phyloP scores from a whole-genome alignment of 2,329 filamentous ascomycete genomes.

The Neonectria punicea region DNA sequence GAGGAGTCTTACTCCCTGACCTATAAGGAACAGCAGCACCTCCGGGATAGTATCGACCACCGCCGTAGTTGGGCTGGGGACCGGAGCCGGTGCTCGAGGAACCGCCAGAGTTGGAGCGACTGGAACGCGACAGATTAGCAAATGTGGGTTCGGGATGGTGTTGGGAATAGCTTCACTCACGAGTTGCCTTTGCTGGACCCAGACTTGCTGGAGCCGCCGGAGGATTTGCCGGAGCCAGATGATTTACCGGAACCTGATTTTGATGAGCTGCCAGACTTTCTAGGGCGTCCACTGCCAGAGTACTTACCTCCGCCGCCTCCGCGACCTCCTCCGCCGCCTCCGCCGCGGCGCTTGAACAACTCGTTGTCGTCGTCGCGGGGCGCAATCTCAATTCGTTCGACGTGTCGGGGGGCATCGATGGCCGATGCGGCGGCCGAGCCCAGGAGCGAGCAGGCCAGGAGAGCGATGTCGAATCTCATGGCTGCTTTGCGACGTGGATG shows the following conservation, averaged over 20 bases:
- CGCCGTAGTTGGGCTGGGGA: conserved; percentile 65
- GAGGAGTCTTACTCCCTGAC: conserved; percentile 62
- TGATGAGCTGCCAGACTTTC: conserved; percentile 36
- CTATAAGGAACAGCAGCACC: conserved; percentile 71
- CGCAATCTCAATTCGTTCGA: conserved; percentile 38
- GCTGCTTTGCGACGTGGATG: conserved; percentile 32
- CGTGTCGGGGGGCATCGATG: conserved; percentile 37
- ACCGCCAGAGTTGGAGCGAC: conserved; percentile 56
- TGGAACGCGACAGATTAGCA: conserved; percentile 9
- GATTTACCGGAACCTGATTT: conserved; percentile 24
- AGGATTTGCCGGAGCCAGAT: conserved; percentile 27
- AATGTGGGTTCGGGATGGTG: not conserved
- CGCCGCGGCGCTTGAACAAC: conserved; percentile 70
- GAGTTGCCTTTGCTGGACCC: conserved; percentile 15
- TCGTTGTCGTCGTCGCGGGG: conserved; percentile 51
- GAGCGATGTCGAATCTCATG: conserved; percentile 48
- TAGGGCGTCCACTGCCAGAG: conserved; percentile 37
- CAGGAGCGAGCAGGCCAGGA: conserved; percentile 45
- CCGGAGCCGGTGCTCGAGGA: conserved; percentile 68
- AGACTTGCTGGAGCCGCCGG: conserved; percentile 21
- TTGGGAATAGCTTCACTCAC: conserved; percentile 13
- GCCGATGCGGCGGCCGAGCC: conserved; percentile 41
- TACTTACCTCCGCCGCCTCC: conserved; percentile 48
- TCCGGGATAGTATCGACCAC: conserved; percentile 73
- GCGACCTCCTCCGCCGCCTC: conserved; percentile 64